Evolutionary conservation across 140 eudicot species (phyloP).

Genomic region (Oenanthe javanica): DNA sequence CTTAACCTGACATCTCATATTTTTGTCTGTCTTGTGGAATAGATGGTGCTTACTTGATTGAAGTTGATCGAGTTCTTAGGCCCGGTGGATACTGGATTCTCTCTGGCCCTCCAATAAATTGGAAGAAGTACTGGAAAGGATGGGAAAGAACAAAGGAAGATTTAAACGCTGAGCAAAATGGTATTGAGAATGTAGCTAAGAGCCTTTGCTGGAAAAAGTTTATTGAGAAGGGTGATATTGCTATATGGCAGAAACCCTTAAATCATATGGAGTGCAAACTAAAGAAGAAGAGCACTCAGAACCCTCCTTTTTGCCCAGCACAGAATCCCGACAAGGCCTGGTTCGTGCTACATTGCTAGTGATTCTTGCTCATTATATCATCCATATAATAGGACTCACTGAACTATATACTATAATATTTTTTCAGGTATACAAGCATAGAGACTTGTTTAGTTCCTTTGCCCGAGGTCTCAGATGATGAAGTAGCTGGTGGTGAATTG

Average conservation of each 20-base stretch:
- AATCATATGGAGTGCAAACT: conserved; percentile 66
- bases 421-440: conserved; percentile 67
- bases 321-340: conserved; percentile 71
- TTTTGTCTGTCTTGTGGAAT: not conserved
- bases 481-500: conserved; percentile 70
- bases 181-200: conserved; percentile 64
- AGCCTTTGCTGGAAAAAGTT: conserved; percentile 92
- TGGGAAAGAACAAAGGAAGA: conserved; percentile 80
- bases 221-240: conserved; percentile 61
- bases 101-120: conserved; percentile 86
- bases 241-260: conserved; percentile 86
- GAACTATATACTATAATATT: not conserved
- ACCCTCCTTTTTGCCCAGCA: conserved; percentile 54
- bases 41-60: conserved; percentile 85
- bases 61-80: conserved; percentile 84
- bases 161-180: conserved; percentile 70
- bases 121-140: conserved; percentile 74
- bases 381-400: not conserved
- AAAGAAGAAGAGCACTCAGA: conserved; percentile 21
- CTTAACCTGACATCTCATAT: not conserved
- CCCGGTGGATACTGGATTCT: conserved; percentile 99
- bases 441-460: conserved; percentile 78
- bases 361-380: not conserved
- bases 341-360: conserved; percentile 27
- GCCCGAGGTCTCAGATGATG: conserved; percentile 49